These are phyloP conservation scores for Trichoderma guizhouense DNA, from an alignment of 2,329 filamentous ascomycete species.

Conservation along the genomic window DNA sequence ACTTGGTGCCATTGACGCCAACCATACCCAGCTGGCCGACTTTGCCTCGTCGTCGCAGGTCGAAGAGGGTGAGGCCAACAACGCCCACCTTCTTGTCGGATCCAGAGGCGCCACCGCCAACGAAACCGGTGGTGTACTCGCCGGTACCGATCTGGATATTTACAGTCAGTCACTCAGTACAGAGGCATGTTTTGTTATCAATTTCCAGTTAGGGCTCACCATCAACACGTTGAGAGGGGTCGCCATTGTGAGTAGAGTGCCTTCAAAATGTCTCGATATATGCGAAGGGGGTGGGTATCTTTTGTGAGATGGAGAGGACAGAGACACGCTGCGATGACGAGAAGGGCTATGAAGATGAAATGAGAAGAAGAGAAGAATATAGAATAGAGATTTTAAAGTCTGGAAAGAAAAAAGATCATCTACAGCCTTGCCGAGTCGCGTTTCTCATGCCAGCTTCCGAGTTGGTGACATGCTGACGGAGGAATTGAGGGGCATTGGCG, in stretches of 20 bases:
- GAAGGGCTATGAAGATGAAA: background rate
- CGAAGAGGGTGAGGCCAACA: constrained; percentile 84
- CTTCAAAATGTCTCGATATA: background rate
- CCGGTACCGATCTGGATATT: constrained; percentile 71
- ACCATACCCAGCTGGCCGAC: constrained; percentile 85
- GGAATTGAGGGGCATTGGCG: constrained; percentile 36
- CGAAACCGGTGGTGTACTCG: constrained; percentile 95
- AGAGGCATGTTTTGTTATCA: background rate
- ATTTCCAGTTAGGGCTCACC: constrained; percentile 41
- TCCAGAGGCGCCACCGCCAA: constrained; percentile 74
- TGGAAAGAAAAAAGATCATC: background rate
- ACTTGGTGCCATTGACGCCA: constrained; percentile 84
- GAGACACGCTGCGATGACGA: background rate
- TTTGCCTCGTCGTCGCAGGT: constrained; percentile 82
- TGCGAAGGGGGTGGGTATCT: background rate
- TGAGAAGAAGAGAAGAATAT: background rate
- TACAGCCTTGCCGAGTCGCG: constrained; percentile 5
- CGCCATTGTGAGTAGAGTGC: constrained; percentile 41
- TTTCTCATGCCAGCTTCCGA: background rate
- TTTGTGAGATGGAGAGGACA: background rate
- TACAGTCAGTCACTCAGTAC: background rate
- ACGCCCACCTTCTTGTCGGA: constrained; percentile 97
- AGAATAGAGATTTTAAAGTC: background rate
- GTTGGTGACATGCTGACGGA: constrained; percentile 27
- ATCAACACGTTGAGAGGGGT: constrained; percentile 66